These are phyloP conservation scores for Colletotrichum sp. DNA, from an alignment of 2,329 filamentous ascomycete species.

Conservation along the genomic window DNA sequence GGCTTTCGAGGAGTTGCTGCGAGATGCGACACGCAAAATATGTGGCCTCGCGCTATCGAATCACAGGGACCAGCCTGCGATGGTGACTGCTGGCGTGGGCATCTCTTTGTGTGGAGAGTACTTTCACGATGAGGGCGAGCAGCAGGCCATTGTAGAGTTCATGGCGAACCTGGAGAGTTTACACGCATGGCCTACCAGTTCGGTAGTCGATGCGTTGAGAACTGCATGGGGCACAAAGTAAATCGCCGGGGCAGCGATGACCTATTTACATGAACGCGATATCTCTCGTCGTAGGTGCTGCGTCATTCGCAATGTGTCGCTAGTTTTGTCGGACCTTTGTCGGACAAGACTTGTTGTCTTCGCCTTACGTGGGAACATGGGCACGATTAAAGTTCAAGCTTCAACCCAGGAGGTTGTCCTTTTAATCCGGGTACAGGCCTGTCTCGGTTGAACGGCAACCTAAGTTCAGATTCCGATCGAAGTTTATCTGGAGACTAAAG, in stretches of 20 bases:
- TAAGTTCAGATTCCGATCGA: not conserved
- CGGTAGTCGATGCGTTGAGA: constrained; percentile 50
- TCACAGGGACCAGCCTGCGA: constrained; percentile 56
- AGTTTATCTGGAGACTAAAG: not conserved
- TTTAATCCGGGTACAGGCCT: not conserved
- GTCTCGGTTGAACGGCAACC: constrained; percentile 24
- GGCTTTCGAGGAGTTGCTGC: constrained; percentile 42
- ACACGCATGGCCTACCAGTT: constrained; percentile 56
- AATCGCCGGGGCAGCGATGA: not conserved
- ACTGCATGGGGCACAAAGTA: constrained; percentile 46
- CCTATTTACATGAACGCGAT: not conserved
- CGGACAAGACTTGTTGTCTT: not conserved
- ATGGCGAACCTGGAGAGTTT: constrained; percentile 50
- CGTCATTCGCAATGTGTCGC: not conserved
- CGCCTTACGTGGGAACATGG: not conserved
- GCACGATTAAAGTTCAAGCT: not conserved
- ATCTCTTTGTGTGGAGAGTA: constrained; percentile 54
- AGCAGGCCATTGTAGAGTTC: constrained; percentile 51
- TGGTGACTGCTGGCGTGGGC: constrained; percentile 61
- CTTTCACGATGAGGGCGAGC: constrained; percentile 48
- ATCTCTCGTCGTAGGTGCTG: not conserved
- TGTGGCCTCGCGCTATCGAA: constrained; percentile 66
- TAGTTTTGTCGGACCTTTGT: not conserved
- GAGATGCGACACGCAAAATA: constrained; percentile 53
- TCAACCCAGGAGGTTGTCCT: not conserved